Evolutionary conservation across 148 eudicot species (phyloP), one percentile per base, ranked within the genome.

Genomic region (Hydrangea macrophylla): DNA sequence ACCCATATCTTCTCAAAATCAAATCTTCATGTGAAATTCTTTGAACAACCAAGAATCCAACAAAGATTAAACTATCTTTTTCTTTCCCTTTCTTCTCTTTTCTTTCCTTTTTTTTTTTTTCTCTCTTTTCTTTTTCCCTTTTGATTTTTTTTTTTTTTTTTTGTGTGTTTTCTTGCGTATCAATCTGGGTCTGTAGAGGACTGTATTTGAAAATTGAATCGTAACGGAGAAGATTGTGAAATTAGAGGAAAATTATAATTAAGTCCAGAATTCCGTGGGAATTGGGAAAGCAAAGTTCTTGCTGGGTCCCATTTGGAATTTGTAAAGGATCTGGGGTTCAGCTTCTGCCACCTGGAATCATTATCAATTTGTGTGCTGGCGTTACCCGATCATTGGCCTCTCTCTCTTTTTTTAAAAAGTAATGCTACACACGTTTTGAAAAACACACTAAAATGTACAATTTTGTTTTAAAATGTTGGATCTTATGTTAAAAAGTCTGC

Each of bases 11-110:
- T 42, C 24, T 33, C 31, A 44, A 31, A 57, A 27, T 56, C 55
- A 74, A 61, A 55, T 23, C 42, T 33, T 23, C 54, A 44, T 45
- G 1, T 50, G 33, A 50, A 23, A 32, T 3, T 28, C 57, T 54
- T 26, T 30, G 55, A 31, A 55, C 77, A 74, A 65, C 40, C 59
- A 54, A 67, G 62, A 74, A 60, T 67, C 67, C 59, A 33, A 65
- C 25, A 55, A 53, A 39, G 66, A 35, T 40, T 20, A 45, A 72
- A 50, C 42, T 37, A 8, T 54, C 66, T 63, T 7, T 50, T 15
- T 73, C 42, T 45, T 51, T 51, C 53, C 23, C 28, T 59, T 27
- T 54, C 33, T 54, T 61, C 60, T 45, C 42, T 17, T 40, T 68
- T 37, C 42, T 25, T 71, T 67, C 30, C 60, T 6, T 54, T 24